Conservation (phyloP, 2,329 filamentous ascomycete species). For the Aspergillus fructus region DNA sequence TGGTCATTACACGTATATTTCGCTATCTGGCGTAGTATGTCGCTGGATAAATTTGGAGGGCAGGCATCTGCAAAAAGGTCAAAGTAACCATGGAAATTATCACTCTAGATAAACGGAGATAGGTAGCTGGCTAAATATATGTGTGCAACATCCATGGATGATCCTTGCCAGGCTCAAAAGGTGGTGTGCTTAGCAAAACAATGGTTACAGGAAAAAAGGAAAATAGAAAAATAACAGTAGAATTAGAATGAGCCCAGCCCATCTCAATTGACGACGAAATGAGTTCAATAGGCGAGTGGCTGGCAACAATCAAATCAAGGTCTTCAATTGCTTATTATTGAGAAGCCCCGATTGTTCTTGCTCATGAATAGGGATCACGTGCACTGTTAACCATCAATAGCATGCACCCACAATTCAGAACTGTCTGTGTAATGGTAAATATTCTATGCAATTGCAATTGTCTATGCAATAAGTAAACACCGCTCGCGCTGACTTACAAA, state of each 20-base stretch:
- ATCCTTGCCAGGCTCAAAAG: neutral
- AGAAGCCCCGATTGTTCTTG: conserved; percentile 22
- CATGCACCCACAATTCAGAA: neutral
- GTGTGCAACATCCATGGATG: neutral
- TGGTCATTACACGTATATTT: neutral
- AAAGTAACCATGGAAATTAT: neutral
- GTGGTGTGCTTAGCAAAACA: conserved; percentile 1
- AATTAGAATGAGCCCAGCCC: neutral
- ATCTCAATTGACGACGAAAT: neutral
- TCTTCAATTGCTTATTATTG: conserved; percentile 7
- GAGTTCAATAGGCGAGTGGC: conserved; percentile 7
- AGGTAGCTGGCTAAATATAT: neutral
- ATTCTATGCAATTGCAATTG: neutral
- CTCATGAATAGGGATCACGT: conserved; percentile 23
- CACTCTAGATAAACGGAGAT: neutral
- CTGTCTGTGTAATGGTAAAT: neutral
- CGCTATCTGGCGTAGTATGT: neutral
- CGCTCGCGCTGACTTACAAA: neutral
- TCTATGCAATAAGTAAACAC: neutral
- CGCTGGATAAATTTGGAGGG: neutral
- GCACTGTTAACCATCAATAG: neutral
- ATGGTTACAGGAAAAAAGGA: conserved; percentile 1
- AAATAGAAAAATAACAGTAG: neutral
- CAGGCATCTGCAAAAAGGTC: neutral
- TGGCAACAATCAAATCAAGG: conserved; percentile 14